Evolutionary conservation across 2,329 filamentous ascomycete genomes (phyloP).

Genomic region (Apiospora koreana): DNA sequence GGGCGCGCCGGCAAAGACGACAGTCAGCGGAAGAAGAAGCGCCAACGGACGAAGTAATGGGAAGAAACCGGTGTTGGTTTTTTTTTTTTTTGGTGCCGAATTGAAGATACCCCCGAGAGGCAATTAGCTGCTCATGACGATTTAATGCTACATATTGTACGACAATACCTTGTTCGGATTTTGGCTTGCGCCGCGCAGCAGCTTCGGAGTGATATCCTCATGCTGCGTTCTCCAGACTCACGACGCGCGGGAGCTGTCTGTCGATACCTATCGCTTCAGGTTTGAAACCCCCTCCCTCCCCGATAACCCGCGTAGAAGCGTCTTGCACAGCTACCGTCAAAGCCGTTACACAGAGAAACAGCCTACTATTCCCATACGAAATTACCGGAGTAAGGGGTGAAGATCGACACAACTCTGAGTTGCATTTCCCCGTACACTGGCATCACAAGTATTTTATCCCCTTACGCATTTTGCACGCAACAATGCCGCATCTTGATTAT

Average conservation of each 20-base stretch:
- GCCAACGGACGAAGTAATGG: background rate
- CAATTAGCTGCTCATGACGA: background rate
- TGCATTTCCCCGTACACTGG: background rate
- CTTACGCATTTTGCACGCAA: background rate
- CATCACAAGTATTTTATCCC: background rate
- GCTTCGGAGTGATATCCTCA: background rate
- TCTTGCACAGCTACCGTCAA: background rate
- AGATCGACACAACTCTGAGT: background rate
- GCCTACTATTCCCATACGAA: background rate
- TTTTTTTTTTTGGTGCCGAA: background rate
- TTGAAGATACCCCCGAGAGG: constrained; percentile 5
- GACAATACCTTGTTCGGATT: background rate
- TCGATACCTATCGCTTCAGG: background rate
- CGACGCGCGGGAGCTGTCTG: background rate
- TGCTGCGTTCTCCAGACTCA: background rate
- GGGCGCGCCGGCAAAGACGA: constrained; percentile 8
- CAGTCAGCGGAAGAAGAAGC: constrained; percentile 1
- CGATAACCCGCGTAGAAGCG: background rate
- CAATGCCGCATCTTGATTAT: background rate
- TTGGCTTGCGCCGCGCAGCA: background rate
- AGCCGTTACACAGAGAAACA: background rate
- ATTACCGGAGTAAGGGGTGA: background rate
- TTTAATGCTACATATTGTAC: constrained; percentile 2
- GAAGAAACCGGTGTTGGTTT: background rate
- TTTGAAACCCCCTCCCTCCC: background rate